A percentile compares a stretch with the other conserved stretches of the same genome.
These are phyloP conservation scores for Metschnikowia cubensis DNA, from an alignment of 805 yeast species.

Conservation along the genomic window DNA sequence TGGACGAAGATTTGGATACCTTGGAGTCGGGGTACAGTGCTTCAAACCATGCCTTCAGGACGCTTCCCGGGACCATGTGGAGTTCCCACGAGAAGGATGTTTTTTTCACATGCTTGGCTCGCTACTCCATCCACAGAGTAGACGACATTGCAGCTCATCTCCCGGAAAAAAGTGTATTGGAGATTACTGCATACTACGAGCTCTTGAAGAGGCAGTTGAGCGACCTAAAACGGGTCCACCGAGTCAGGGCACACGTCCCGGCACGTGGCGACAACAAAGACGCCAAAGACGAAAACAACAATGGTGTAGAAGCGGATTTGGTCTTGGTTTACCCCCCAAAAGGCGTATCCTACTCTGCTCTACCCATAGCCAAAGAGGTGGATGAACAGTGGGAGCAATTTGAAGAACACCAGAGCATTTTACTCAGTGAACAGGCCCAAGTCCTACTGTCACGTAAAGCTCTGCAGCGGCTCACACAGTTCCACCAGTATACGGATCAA, in stretches of 20 bases:
- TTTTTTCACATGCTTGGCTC: constrained; percentile 48
- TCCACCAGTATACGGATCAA: not conserved
- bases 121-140: constrained; percentile 46
- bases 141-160: constrained; percentile 38
- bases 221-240: not conserved
- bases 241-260: not conserved
- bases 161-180: constrained; percentile 39
- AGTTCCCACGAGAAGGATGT: constrained; percentile 43
- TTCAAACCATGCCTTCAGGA: not conserved
- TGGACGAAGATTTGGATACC: not conserved
- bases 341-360: constrained; percentile 31
- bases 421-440: constrained; percentile 21
- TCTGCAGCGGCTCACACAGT: not conserved
- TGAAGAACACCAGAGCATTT: constrained; percentile 40
- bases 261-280: not conserved
- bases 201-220: constrained; percentile 28
- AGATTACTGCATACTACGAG: constrained; percentile 45
- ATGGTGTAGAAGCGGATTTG: not conserved
- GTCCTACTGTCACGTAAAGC: not conserved
- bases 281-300: too few species aligned
- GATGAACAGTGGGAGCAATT: constrained; percentile 37
- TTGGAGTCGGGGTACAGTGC: too few species aligned
- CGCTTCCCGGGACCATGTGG: constrained; percentile 42
- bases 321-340: constrained; percentile 10
- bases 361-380: constrained; percentile 54